Evolutionary conservation across 805 yeast genomes (phyloP), one percentile per base, ranked within the genome.

Genomic region (Priceomyces carsonii): DNA sequence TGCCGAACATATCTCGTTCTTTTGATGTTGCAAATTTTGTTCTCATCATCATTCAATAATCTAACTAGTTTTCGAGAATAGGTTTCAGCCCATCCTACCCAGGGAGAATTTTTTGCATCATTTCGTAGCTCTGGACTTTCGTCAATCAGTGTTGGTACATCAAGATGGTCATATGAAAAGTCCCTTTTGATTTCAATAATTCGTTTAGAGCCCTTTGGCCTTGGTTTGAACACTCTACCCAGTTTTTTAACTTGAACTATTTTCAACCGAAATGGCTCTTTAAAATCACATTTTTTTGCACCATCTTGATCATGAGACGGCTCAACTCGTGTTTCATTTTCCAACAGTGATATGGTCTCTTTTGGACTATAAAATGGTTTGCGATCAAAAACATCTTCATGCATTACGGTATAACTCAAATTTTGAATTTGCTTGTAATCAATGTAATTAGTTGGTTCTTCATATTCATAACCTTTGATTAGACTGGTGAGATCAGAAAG

Each of bases 141-240:
- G 6, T 35, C 21, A 17, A 29, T 13, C 15, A 13, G 10, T 2
- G 33, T 29, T 15, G 34, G 29, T 9, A 29, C 24, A 12, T 35
- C 22, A 18, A 23, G 8, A 14, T 34, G 30, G 2, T 16, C 22
- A 24, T 35, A 35, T n/a, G 23, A 20, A 25, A 35, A 35, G 9
- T 18, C 13, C 20, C 34, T 23, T 25, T 29, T 29, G 8, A 29
- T 21, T 18, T 29, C 26, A 8, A 35, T 13, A 12, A 35, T 8
- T 18, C 31, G 23, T 24, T 35, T 35, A 25, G 38, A 35, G 14
- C 38, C 38, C 19, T 35, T 35, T 17, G 38, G 38, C 10, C 38
- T 29, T n/a, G 33, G 33, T 29, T 35, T 35, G 6, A 30, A 18
- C 6, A 35, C 19, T 25, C 33, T 22, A 6, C 26, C 29, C 19